Evolutionary conservation across 1,284 basidiomycete species (phyloP), one percentile per base, ranked within the genome.

Genomic region (Sparassis latifolia): DNA sequence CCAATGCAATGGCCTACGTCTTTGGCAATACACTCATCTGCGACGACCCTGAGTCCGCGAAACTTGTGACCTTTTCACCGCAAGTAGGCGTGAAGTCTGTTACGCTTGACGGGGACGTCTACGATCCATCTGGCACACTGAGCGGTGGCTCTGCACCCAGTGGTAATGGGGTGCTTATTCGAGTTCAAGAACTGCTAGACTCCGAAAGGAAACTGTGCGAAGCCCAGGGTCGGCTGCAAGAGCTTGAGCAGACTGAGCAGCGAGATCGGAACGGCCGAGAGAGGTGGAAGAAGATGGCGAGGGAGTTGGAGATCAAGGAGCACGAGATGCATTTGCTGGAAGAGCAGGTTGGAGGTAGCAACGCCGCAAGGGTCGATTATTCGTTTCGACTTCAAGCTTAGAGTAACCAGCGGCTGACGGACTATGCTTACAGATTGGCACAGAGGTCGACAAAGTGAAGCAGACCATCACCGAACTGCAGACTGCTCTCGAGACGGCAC

Each of bases 1-100:
- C 83, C 10, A 84, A 82, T 35, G 97, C 97, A 6, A 95, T 99
- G 84, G 77, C 86, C 37, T 98, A 87, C 66, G 95, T 97, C 6
- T 99, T 99, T 66, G 90, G 92, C 50, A 88, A 92, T 64, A 94
- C 92, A 1, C 78, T 99, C 55, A 84, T 99, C 63, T 98, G 95
- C 66, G 84, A 87, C 42, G 93, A 97, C 63, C 84, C 94, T 3
- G 84, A 86, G 32, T 81, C 93, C 0, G 97, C 97, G 5, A 92
- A 95, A 64, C 73, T 75, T 0, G 90, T 97, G 40, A 97, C 97
- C 0, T 99, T 97, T 72, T 69, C 76, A 29, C 73, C 69, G 5
- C 78, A 84, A 30, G 78, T 88, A 12, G 72, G 78, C 10, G 82
- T 89, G 54, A 86, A 86, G 52, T 94, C 90, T 9, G 94, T 99